These are phyloP conservation scores for Chlamydomonas incerta DNA, from an alignment of 139 green algal genomes.

Conservation along the genomic window DNA sequence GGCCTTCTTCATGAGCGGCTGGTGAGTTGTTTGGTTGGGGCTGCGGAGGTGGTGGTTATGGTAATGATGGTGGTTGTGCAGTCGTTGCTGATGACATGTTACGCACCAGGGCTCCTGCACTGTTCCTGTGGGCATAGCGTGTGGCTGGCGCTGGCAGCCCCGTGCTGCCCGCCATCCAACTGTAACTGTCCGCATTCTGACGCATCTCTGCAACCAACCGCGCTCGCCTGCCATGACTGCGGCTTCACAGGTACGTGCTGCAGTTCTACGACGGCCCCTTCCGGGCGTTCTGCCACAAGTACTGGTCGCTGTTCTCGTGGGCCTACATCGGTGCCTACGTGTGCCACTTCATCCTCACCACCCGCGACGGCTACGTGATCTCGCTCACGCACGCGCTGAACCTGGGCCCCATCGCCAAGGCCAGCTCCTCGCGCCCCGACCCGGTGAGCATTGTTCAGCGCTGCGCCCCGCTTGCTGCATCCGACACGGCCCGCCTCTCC, in stretches of 20 bases:
- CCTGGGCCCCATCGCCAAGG: slow-evolving; percentile 34
- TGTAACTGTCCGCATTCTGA: too few species aligned
- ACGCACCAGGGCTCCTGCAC: too few species aligned
- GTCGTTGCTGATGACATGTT: too few species aligned
- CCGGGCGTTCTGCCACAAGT: slow-evolving; percentile 27
- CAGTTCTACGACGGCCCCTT: slow-evolving; percentile 41
- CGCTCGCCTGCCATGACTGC: too few species aligned
- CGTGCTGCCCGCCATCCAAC: too few species aligned
- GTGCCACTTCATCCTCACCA: slow-evolving; percentile 52
- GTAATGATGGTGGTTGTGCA: too few species aligned
- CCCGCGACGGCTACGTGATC: slow-evolving; percentile 40
- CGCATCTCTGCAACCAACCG: too few species aligned
- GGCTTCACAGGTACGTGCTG: slow-evolving; percentile 34
- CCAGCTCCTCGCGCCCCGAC: slow-evolving; percentile 40
- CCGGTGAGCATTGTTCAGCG: not conserved
- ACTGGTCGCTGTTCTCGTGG: slow-evolving; percentile 28
- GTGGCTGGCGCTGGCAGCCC: too few species aligned
- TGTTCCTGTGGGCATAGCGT: too few species aligned
- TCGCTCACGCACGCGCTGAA: slow-evolving; percentile 48
- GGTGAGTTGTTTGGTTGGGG: slow-evolving; percentile 11
- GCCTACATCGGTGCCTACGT: slow-evolving; percentile 30
- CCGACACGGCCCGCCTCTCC: too few species aligned
- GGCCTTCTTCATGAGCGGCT: slow-evolving; percentile 40
- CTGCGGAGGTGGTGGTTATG: too few species aligned
- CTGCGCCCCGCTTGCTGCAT: too few species aligned